Evolutionary conservation across 352 stramenopile genomes (phyloP), one percentile per base, ranked within the genome.

Genomic region (Phytophthora ramorum): DNA sequence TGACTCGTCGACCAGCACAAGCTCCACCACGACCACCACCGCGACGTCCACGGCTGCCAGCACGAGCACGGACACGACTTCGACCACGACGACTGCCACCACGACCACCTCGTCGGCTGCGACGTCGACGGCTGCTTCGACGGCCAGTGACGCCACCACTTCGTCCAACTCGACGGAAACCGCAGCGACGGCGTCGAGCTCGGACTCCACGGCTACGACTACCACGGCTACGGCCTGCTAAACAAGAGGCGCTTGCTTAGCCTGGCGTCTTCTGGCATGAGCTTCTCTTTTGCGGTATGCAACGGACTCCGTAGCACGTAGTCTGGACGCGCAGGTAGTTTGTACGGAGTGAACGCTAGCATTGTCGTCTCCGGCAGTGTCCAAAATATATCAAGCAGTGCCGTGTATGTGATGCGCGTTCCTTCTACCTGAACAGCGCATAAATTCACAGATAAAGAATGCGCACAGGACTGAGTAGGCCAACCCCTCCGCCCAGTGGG

Each of bases 1-100:
- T 32, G 58, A 66, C 38, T 59, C 62, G 28, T 58, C 62, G 13
- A 16, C 61, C 16, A 53, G 44, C 28, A n/a, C n/a, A n/a, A n/a
- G n/a, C n/a, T n/a, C n/a, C n/a, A n/a, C n/a, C n/a, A n/a, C n/a
- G n/a, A 59, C 62, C 14, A 65, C 26, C 16, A 64, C 53, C 53
- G 16, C 48, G 32, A 56, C 56, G 19, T 24, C 43, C 2, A 43
- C 56, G 14, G 14, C 46, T 5, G 17, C 56, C 20, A 61, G 37
- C 7, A 35, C 49, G 30, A 38, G 10, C 49, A 46, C 49, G 32
- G 40, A 22, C 40, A 47, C 40, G 40, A 47, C 54, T 17, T 38
- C 43, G 28, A 37, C 54, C 19, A 54, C 45, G 14, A 48, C 46
- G 19, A 26, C 49, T 12, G 41, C 50, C 12, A 45, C 59, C 7